Evolutionary conservation across 208 protist species (phyloP).

Genomic region (Leishmania guyanensis): DNA sequence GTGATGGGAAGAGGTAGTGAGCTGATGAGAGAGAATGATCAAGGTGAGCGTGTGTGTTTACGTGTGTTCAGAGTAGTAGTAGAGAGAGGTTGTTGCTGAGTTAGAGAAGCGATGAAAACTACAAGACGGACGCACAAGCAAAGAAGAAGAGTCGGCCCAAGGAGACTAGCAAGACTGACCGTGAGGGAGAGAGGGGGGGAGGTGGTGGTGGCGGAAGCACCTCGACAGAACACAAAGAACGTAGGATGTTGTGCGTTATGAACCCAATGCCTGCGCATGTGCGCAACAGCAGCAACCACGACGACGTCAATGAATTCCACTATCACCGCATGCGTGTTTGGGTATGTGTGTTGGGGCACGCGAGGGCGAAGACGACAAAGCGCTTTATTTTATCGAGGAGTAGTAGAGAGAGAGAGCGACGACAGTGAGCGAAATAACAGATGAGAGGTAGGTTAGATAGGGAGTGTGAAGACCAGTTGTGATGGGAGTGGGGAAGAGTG

Average conservation of each 20-base stretch:
- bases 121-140: background rate
- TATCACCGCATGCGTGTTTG: background rate
- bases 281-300: background rate
- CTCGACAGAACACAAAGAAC: too few relatives aligned
- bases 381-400: background rate
- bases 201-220: too few relatives aligned
- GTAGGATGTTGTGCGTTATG: background rate
- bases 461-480: background rate
- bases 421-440: background rate
- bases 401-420: background rate
- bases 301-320: background rate
- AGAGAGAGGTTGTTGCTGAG: background rate
- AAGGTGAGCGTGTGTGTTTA: constrained; percentile 2
- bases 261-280: background rate
- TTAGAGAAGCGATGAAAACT: background rate
- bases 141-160: background rate
- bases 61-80: background rate
- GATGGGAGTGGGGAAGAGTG: too few relatives aligned
- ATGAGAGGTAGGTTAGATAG: background rate
- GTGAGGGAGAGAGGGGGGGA: background rate
- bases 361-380: background rate
- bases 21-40: background rate
- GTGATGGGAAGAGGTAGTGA: background rate
- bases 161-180: background rate
- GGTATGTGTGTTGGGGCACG: background rate